A percentile compares a stretch with the other conserved stretches of the same genome.
Evolutionary conservation across 2,329 filamentous ascomycete species (phyloP).

Genomic region (Aspergillus calidoustus): DNA sequence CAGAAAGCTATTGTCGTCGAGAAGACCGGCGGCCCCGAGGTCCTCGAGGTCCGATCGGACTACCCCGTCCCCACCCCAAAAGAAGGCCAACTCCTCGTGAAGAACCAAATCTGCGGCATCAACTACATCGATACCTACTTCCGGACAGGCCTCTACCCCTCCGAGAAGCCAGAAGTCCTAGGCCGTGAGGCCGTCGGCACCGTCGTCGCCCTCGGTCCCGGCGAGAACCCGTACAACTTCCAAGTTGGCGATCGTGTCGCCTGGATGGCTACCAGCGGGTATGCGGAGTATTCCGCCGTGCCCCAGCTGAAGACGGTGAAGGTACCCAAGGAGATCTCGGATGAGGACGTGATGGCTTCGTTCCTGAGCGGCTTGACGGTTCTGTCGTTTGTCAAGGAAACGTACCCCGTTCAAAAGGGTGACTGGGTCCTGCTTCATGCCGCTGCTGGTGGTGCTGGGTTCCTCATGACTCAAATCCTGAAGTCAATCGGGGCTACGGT

Average conservation of each 20-base stretch:
- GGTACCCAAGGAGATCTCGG: constrained; percentile 66
- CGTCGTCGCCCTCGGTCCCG: constrained; percentile 65
- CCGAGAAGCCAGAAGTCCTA: constrained; percentile 72
- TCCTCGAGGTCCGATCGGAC: constrained; percentile 72
- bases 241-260: constrained; percentile 72
- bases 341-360: constrained; percentile 68
- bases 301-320: constrained; percentile 60
- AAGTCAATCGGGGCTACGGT: constrained; percentile 72
- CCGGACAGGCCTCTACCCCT: constrained; percentile 79
- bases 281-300: constrained; percentile 64
- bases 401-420: constrained; percentile 70
- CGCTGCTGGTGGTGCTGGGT: constrained; percentile 80
- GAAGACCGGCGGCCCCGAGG: constrained; percentile 72
- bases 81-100: constrained; percentile 76
- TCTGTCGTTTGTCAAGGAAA: constrained; percentile 76
- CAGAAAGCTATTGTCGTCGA: constrained; percentile 72
- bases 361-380: constrained; percentile 85
- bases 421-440: constrained; percentile 87
- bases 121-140: constrained; percentile 96
- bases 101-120: constrained; percentile 78
- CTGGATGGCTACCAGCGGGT: constrained; percentile 63
- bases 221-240: constrained; percentile 57
- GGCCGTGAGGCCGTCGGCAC: constrained; percentile 80
- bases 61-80: constrained; percentile 70
- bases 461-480: constrained; percentile 76